These are phyloP conservation scores for Russula brevipes DNA, from an alignment of 768 basidiomycete genomes.

Conservation along the genomic window DNA sequence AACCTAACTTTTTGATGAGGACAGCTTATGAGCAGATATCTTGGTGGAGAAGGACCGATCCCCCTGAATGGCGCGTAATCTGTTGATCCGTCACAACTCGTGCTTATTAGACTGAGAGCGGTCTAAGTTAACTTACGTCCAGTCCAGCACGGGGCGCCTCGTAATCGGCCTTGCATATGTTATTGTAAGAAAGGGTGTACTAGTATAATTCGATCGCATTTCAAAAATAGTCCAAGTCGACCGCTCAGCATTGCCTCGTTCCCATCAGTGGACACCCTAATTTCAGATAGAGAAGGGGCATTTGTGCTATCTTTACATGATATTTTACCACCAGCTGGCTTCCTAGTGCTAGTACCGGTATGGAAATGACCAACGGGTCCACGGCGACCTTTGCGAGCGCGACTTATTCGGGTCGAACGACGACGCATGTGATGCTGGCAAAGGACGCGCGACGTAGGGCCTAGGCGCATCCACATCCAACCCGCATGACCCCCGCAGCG, in stretches of 20 bases:
- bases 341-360: neutral
- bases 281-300: neutral
- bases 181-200: neutral
- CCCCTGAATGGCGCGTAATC: neutral
- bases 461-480: too few relatives aligned
- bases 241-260: slow-evolving; percentile 3
- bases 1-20: neutral
- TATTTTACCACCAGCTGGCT: neutral
- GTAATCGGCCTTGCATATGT: neutral
- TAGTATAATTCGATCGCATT: slow-evolving; percentile 10
- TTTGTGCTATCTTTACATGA: neutral
- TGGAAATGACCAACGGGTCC: neutral
- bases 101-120: neutral
- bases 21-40: too few relatives aligned
- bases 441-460: too few relatives aligned
- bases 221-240: neutral
- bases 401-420: too few relatives aligned
- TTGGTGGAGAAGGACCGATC: neutral
- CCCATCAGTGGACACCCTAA: neutral
- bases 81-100: neutral
- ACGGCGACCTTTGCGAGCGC: too few relatives aligned
- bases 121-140: too few relatives aligned
- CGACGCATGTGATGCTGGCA: too few relatives aligned
- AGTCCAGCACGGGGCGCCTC: neutral
- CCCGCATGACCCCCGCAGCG: too few relatives aligned